These are phyloP conservation scores for Hebeloma cylindrosporum DNA, from an alignment of 768 basidiomycete genomes.

Conservation along the genomic window DNA sequence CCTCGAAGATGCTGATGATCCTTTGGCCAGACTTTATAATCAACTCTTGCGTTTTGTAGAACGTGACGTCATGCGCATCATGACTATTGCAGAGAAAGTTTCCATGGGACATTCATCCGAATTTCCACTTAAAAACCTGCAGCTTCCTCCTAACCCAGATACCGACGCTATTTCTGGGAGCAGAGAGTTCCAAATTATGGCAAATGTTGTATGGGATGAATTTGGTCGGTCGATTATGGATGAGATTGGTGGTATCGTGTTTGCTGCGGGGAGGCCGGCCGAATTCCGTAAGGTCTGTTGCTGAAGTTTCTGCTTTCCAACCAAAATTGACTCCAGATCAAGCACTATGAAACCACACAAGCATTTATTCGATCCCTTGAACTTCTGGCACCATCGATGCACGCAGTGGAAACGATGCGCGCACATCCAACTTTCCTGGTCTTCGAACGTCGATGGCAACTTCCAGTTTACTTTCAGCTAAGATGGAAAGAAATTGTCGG, in stretches of 20 bases:
- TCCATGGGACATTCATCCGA: slow-evolving; percentile 45
- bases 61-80: slow-evolving; percentile 67
- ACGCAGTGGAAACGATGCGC: slow-evolving; percentile 71
- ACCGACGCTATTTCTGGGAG: background rate
- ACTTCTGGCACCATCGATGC: slow-evolving; percentile 72
- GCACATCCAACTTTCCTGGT: slow-evolving; percentile 64
- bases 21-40: slow-evolving; percentile 78
- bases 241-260: slow-evolving; percentile 79
- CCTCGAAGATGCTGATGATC: slow-evolving; percentile 64
- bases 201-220: slow-evolving; percentile 88
- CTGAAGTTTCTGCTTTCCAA: background rate
- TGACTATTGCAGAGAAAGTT: slow-evolving; percentile 75
- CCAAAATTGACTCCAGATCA: background rate
- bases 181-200: slow-evolving; percentile 77
- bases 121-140: slow-evolving; percentile 6
- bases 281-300: slow-evolving; percentile 77
- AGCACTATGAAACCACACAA: slow-evolving; percentile 87
- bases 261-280: slow-evolving; percentile 88
- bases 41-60: slow-evolving; percentile 80
- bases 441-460: slow-evolving; percentile 90
- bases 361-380: slow-evolving; percentile 84
- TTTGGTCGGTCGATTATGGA: slow-evolving; percentile 77
- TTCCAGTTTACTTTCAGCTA: slow-evolving; percentile 95
- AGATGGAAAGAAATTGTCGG: slow-evolving; percentile 93
- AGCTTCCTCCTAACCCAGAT: background rate